Base-by-base conservation (phyloP, 176 grass and related monocot genomes). In the Rhynchospora tenuis region DNA sequence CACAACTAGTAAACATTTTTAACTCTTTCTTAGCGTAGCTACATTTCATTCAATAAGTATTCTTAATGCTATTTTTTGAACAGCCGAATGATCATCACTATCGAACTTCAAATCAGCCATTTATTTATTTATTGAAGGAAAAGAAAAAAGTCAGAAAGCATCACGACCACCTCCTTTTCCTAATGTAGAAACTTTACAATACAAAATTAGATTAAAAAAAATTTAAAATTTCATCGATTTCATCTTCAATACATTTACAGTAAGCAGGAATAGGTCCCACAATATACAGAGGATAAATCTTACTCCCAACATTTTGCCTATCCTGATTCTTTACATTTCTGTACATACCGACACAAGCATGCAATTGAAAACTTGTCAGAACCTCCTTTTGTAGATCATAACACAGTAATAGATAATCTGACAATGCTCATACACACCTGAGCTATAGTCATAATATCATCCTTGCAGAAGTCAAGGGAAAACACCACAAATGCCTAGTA, bases 251-350 rank as follows among this genome's bases (percentile, higher is more conserved):
- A 54, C 73, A 77, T 77, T 77, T 77, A 77, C 73, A 77, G 26
- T 77, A 76, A 75, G 48, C 47, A 76, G 73, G 73, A 55, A 77
- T 77, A 77, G 50, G 73, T 31, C 48, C 12, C 56, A 77, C 15
- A 38, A 77, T 77, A 31, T 77, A 56, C 50, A 77, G 24, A 9
- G 73, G 13, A 50, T 50, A 55, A 43, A 43, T 71, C 38, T 77
- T 77, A 14, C 55, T 56, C 73, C 73, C 55, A 77, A 22, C 54
- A 33, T 56, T 54, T 77, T 56, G 50, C 73, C 26, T 77, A 77
- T 77, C 73, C 50, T 56, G 48, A 56, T 77, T 28, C 38, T 77
- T 77, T 77, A 77, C 73, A 77, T 75, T 24, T 76, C 67, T 77
- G 48, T 77, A 56, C 73, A 31, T 56, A 77, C 73, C 14, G 23